A percentile compares a stretch with the other conserved stretches of the same genome.
Evolutionary conservation across 371 early-diverging fungal genomes (phyloP).

Genomic region (Actinomucor elegans): DNA sequence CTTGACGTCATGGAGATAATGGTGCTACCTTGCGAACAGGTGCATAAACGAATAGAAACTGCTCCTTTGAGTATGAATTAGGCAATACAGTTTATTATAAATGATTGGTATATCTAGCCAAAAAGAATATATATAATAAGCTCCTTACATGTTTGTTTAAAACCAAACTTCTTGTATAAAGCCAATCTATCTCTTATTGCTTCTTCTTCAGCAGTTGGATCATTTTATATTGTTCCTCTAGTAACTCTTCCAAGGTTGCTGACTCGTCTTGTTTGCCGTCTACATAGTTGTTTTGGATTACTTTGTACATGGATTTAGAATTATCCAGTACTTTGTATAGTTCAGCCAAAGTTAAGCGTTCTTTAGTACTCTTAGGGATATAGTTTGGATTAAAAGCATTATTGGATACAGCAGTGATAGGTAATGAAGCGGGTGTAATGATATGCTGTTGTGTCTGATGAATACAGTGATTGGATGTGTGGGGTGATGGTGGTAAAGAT

Average conservation of each 20-base stretch:
- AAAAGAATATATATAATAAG: too few species aligned
- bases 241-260: slow-evolving; percentile 1
- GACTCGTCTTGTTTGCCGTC: not conserved
- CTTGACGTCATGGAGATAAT: too few species aligned
- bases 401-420: slow-evolving; percentile 43
- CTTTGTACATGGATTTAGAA: slow-evolving; percentile 15
- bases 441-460: slow-evolving; percentile 14
- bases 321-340: slow-evolving; percentile 35
- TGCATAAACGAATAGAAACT: slow-evolving; percentile 1
- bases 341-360: slow-evolving; percentile 29
- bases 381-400: slow-evolving; percentile 45
- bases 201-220: slow-evolving; percentile 6
- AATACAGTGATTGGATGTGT: not conserved
- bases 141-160: too few species aligned
- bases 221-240: slow-evolving; percentile 10
- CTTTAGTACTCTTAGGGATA: slow-evolving; percentile 38
- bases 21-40: too few species aligned
- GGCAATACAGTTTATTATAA: not conserved
- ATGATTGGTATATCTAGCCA: too few species aligned
- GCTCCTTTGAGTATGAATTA: slow-evolving; percentile 1
- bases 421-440: slow-evolving; percentile 35
- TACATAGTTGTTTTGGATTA: slow-evolving; percentile 5
- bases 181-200: too few species aligned
- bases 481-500: slow-evolving; percentile 11
- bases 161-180: too few species aligned